Conservation (phyloP, 1,139 yeast species). For the Suhomyces yuchorum region DNA sequence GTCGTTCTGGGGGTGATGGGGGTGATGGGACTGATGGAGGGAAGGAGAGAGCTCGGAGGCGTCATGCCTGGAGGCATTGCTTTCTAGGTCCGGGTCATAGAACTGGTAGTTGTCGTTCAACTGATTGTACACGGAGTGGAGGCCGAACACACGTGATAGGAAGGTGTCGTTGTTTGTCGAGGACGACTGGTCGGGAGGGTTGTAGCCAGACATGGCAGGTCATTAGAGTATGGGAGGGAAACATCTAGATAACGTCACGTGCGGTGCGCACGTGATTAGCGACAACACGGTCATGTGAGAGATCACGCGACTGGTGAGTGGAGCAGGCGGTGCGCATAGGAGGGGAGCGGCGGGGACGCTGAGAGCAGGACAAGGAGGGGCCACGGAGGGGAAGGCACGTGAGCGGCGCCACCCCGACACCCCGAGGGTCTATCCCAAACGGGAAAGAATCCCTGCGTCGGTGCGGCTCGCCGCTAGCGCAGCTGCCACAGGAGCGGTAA, state of each 20-base stretch:
- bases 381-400: neutral
- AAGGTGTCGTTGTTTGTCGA: conserved; percentile 46
- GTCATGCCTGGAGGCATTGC: conserved; percentile 2
- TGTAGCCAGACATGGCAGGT: conserved; percentile 9
- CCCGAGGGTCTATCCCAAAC: neutral
- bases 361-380: too few relatives aligned
- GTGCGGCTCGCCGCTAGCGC: neutral
- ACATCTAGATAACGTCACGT: conserved; percentile 2
- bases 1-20: neutral
- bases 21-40: neutral
- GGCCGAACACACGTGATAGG: conserved; percentile 57
- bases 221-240: neutral
- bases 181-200: conserved; percentile 5
- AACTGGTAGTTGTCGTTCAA: conserved; percentile 42
- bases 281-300: too few relatives aligned
- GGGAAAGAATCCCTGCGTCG: conserved; percentile 1
- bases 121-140: conserved; percentile 51
- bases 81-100: conserved; percentile 40
- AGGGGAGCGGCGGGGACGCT: too few relatives aligned
- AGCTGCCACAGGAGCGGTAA: neutral
- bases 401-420: too few relatives aligned
- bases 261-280: neutral
- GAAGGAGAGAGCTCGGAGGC: neutral
- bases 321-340: too few relatives aligned
- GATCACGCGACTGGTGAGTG: too few relatives aligned